A percentile compares a stretch with the other conserved stretches of the same genome.
Conservation (phyloP, 139 green algal species). For the Micromonas pusilla region DNA sequence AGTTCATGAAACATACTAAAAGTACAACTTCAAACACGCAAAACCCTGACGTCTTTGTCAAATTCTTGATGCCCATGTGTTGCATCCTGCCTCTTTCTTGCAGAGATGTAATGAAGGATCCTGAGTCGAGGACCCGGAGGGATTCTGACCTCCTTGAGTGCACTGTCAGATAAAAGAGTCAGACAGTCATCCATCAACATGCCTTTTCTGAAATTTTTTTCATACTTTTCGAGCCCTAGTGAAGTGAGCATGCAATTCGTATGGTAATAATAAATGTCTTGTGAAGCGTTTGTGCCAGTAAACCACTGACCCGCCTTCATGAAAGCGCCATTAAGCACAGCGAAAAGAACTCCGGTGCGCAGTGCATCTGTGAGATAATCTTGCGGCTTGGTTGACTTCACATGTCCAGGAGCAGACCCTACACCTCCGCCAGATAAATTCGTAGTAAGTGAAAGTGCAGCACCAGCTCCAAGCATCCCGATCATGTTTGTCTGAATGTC, state of each 20-base stretch:
- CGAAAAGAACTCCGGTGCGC: constrained; percentile 7
- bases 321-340: constrained; percentile 16
- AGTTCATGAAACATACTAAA: no score
- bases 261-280: constrained; percentile 61
- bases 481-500: constrained; percentile 22
- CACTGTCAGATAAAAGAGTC: constrained; percentile 41
- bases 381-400: not conserved
- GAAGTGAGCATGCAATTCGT: constrained; percentile 77
- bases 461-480: constrained; percentile 14
- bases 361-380: not conserved
- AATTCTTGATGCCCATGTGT: no score
- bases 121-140: constrained; percentile 84
- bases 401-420: not conserved
- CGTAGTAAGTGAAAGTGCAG: not conserved
- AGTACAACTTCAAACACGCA: no score
- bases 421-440: not conserved
- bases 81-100: no score
- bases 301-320: constrained; percentile 21
- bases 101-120: constrained; percentile 77
- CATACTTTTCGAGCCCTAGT: constrained; percentile 82
- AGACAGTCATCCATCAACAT: constrained; percentile 86
- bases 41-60: no score
- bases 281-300: constrained; percentile 1
- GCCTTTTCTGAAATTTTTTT: constrained; percentile 84
- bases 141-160: constrained; percentile 74